These are phyloP conservation scores for Rhytidiadelphus loreus DNA, from an alignment of 225 moss, liverwort and hornwort species.

Conservation along the genomic window DNA sequence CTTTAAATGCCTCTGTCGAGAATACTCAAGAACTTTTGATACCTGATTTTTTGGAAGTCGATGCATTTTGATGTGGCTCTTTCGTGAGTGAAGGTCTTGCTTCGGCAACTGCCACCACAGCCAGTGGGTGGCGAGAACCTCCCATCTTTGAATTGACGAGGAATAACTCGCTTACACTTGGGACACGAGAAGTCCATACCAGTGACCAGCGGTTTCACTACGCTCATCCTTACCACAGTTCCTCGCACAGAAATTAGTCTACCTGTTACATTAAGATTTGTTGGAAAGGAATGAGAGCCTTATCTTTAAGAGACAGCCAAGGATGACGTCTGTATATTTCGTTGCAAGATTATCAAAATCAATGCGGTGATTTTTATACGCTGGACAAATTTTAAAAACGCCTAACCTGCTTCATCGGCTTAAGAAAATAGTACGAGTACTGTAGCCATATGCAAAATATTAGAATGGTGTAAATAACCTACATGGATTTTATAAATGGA, in stretches of 20 bases:
- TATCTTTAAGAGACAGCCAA: neutral
- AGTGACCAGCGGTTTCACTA: conserved; percentile 76
- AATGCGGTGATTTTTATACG: neutral
- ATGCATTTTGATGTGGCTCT: conserved; percentile 55
- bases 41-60: conserved; percentile 94
- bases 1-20: neutral
- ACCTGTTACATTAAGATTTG: conserved; percentile 32
- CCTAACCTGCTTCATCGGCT: neutral
- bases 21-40: neutral
- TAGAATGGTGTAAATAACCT: neutral
- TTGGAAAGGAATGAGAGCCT: neutral
- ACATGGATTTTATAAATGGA: neutral
- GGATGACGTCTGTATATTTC: neutral
- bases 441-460: neutral
- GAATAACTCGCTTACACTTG: conserved; percentile 67
- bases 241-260: conserved; percentile 90
- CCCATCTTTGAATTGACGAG: conserved; percentile 68
- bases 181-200: conserved; percentile 77
- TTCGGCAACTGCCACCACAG: conserved; percentile 82
- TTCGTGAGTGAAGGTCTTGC: conserved; percentile 64
- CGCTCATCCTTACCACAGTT: conserved; percentile 88
- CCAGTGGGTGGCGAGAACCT: conserved; percentile 74
- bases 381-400: neutral
- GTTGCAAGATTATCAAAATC: neutral
- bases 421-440: neutral